Evolutionary conservation across 1,139 yeast genomes (phyloP), one percentile per base, ranked within the genome.

Genomic region (Hansenula sp.): DNA sequence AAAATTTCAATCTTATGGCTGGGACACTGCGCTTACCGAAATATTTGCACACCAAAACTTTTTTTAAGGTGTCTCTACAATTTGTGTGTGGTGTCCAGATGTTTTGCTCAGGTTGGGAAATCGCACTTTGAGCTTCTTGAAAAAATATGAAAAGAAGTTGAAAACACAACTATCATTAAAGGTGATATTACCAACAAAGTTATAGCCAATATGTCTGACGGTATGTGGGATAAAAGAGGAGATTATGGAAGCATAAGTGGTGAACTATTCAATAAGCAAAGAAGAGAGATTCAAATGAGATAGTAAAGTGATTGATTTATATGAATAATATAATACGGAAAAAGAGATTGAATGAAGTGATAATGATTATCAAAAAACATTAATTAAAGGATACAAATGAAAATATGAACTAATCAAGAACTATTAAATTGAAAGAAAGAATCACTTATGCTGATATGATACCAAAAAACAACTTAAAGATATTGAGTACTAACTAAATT

Each of bases 151-250:
- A 43, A 38, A 38, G 36, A 41, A 41, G 39, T 29, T 29, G 12
- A 29, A 29, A 16, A 18, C 11, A 8, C 22, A 14, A 19, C 29
- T 29, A 31, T 17, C 12, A 14, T 17, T 7, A 19, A 13, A 33
- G 20, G 5, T n/a, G 26, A 19, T 9, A 21, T 12, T 27, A 30
- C 13, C 38, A 25, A 34, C 14, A 14, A 24, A n/a, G 24, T 16
- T 29, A 20, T 8, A 26, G 32, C 29, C 49, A 50, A 46, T 29
- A 52, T 52, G 56, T 52, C 56, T 51, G 56, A 52, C 50, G 55
- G 56, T 52, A 52, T 44, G 56, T 52, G 39, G 11, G n/a, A 9
- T 8, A 17, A 5, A 16, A 6, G 6, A 29, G 20, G 11, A 9
- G 19, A 16, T 14, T 19, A 29, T 4, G 12, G 27, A 13, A 18